Percentiles rank a stretch among this genome's conserved stretches.
These are phyloP conservation scores for Oryza meyeriana DNA, from an alignment of 176 grass and related monocot species.

Conservation along the genomic window DNA sequence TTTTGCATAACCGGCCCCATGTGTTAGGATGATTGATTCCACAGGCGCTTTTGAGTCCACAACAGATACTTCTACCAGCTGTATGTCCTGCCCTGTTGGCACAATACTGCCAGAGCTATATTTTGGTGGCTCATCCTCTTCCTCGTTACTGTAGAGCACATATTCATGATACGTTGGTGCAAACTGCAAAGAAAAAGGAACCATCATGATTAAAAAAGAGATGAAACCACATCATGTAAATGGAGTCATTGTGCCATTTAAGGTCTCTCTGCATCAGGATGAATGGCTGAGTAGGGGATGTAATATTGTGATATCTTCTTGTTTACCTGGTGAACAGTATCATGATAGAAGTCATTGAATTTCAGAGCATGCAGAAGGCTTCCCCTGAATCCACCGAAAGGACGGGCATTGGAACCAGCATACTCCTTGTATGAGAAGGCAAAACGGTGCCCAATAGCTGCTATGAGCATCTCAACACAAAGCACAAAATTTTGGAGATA, in stretches of 20 bases:
- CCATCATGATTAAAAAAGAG: slow-evolving; percentile 1
- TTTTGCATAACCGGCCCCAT: slow-evolving; percentile 45
- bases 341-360: slow-evolving; percentile 90
- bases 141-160: slow-evolving; percentile 70
- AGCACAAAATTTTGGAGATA: slow-evolving; percentile 81
- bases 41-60: slow-evolving; percentile 28
- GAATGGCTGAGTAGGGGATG: not conserved
- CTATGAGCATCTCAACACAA: slow-evolving; percentile 87
- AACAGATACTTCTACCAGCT: slow-evolving; percentile 31
- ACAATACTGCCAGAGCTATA: slow-evolving; percentile 65
- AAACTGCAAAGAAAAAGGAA: slow-evolving; percentile 44
- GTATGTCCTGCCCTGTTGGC: slow-evolving; percentile 60
- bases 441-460: slow-evolving; percentile 62
- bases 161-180: slow-evolving; percentile 95
- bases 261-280: not conserved
- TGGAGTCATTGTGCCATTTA: not conserved
- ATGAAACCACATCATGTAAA: not conserved
- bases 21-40: slow-evolving; percentile 2
- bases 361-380: slow-evolving; percentile 71
- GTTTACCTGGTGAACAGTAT: slow-evolving; percentile 92
- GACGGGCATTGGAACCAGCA: slow-evolving; percentile 62
- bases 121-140: slow-evolving; percentile 56
- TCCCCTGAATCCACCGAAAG: slow-evolving; percentile 61
- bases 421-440: slow-evolving; percentile 81
- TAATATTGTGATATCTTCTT: slow-evolving; percentile 4